phyloP scores from a whole-genome alignment of 495 filamentous ascomycete species.

The Penicillium riverlandense region DNA sequence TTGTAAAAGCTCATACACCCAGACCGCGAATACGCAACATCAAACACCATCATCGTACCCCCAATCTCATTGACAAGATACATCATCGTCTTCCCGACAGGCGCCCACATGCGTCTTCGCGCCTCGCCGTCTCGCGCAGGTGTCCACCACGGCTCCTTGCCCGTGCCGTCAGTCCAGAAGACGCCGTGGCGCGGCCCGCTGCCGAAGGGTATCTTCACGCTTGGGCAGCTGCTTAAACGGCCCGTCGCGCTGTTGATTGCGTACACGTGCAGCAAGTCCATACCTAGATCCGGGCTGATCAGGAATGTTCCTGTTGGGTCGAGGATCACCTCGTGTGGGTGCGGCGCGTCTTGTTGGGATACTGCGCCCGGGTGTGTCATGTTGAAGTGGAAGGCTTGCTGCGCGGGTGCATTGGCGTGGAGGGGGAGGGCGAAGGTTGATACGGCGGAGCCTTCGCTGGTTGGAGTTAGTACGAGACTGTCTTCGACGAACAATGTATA shows the following conservation, averaged over 20 bases:
- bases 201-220: constrained; percentile 33
- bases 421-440: constrained; percentile 32
- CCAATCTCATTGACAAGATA: constrained; percentile 60
- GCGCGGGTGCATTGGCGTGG: constrained; percentile 6
- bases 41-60: constrained; percentile 50
- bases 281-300: constrained; percentile 63
- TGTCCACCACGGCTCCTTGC: not conserved
- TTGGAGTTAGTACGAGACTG: constrained; percentile 4
- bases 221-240: constrained; percentile 15
- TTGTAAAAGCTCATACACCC: constrained; percentile 36
- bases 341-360: constrained; percentile 57
- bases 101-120: constrained; percentile 13
- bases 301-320: constrained; percentile 63
- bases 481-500: not conserved
- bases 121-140: not conserved
- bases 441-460: constrained; percentile 26
- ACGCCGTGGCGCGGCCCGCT: constrained; percentile 62
- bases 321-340: constrained; percentile 62
- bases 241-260: constrained; percentile 38
- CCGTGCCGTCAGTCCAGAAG: constrained; percentile 38
- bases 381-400: constrained; percentile 47
- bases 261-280: constrained; percentile 63
- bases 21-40: constrained; percentile 45
- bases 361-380: constrained; percentile 39
- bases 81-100: constrained; percentile 32